Evolutionary conservation across 2,329 filamentous ascomycete genomes (phyloP).

Genomic region (Alternaria sp.): DNA sequence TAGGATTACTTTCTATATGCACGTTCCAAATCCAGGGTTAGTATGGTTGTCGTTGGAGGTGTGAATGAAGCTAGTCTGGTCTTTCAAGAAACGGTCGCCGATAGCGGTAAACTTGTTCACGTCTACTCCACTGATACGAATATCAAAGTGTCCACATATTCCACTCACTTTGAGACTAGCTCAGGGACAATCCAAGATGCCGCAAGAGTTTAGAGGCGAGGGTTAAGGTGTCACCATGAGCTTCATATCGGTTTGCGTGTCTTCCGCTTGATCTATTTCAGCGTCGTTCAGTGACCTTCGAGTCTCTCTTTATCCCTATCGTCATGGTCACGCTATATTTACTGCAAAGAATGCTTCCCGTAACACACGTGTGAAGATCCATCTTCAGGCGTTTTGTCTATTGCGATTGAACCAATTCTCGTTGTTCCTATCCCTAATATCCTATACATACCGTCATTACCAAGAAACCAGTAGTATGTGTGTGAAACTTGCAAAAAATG

Average conservation of each 20-base stretch:
- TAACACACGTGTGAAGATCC: neutral
- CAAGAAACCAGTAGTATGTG: accelerated
- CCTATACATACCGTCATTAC: neutral
- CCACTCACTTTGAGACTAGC: too few species aligned
- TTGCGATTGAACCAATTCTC: neutral
- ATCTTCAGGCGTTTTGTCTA: neutral
- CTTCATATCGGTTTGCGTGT: neutral
- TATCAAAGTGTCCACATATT: neutral
- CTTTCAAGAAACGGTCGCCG: neutral
- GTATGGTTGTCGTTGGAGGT: slow-evolving; percentile 1
- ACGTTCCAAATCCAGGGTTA: neutral
- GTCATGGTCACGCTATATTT: neutral
- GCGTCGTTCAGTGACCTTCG: too few species aligned
- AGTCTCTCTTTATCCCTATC: neutral
- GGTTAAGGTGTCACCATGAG: accelerated
- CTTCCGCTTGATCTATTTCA: neutral
- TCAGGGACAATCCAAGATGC: slow-evolving; percentile 1
- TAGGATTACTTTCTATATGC: neutral
- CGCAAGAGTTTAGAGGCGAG: neutral
- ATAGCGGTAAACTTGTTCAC: neutral
- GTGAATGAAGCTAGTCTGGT: neutral
- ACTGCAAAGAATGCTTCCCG: neutral
- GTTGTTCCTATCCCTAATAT: neutral
- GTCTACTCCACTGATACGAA: neutral
- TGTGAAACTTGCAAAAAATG: accelerated